Base-by-base conservation (phyloP, 2,329 filamentous ascomycete genomes). In the Fusarium fujikuroi region DNA sequence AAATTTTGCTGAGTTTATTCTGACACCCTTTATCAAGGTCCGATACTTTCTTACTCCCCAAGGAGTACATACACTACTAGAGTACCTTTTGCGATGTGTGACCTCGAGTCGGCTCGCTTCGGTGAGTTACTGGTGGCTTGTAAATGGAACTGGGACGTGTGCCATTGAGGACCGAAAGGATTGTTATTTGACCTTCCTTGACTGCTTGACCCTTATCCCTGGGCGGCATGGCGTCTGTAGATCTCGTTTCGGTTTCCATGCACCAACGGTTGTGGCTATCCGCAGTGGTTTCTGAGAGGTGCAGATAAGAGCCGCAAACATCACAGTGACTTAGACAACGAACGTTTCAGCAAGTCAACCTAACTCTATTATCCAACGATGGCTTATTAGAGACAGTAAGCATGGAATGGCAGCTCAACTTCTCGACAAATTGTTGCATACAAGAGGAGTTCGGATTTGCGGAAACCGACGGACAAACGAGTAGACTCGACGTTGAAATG, bases 391-490 rank as follows among this genome's bases (percentile, higher is more conserved):
- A 50, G 39, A 49, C 53, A 56, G 34, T 14, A 53, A 71, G 58
- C 36, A n/a, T 49, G 54, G 40, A 53, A 64, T 65, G 44, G n/a
- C 34, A 60, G 39, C 71, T 74, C 71, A 74, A 74, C 71, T 44
- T 39, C 37, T 59, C 39, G 64, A 30, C 60, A 64, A 50, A 52
- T 42, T 59, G 63, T 60, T 52, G 44, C 56, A 57, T 63, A 52
- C 21, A 37, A 64, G 34, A 47, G 44, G 57, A 44, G 47, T 46
- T 74, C 69, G 73, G 69, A 46, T 63, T 67, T 58, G 47, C 75
- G 75, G 75, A 77, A 60, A 71, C 68, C 71, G 71, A 72, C 71
- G 71, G 71, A 66, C 32, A 72, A 74, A 66, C 67, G 71, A 73
- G 71, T 68, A n/a, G 32, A 56, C 44, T 54, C 43, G 49, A 59